A percentile compares a stretch with the other conserved stretches of the same genome.
Conservation (phyloP, 257 asterid species). For the Solanum virginianum region DNA sequence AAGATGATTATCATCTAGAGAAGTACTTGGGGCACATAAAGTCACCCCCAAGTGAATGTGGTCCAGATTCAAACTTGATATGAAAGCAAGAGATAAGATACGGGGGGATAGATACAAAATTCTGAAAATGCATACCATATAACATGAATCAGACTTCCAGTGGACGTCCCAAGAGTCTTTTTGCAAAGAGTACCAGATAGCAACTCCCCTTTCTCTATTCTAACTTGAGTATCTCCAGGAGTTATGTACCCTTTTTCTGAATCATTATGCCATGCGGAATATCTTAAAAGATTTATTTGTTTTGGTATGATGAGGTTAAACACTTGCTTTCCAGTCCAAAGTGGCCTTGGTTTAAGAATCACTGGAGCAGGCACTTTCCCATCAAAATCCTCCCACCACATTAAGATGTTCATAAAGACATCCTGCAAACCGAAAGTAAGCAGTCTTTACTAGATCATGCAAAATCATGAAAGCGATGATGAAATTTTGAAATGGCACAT, state of each 20-base stretch:
- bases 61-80: not conserved
- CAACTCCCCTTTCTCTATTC: slow-evolving; percentile 92
- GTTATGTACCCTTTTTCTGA: slow-evolving; percentile 72
- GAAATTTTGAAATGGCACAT: not conserved
- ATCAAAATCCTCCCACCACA: slow-evolving; percentile 99
- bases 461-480: not conserved
- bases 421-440: slow-evolving; percentile 37
- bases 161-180: slow-evolving; percentile 93
- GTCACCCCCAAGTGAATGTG: not conserved
- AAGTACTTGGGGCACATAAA: not conserved
- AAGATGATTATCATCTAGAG: not conserved
- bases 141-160: slow-evolving; percentile 96
- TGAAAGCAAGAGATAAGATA: not conserved
- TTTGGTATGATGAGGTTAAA: slow-evolving; percentile 90
- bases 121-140: slow-evolving; percentile 48
- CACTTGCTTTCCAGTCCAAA: slow-evolving; percentile 99
- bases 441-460: not conserved
- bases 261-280: slow-evolving; percentile 95
- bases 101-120: not conserved
- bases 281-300: slow-evolving; percentile 78
- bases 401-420: slow-evolving; percentile 93
- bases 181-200: slow-evolving; percentile 95
- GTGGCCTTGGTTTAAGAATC: slow-evolving; percentile 91
- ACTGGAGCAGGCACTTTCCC: slow-evolving; percentile 99
- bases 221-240: slow-evolving; percentile 97